phyloP scores from a whole-genome alignment of 257 asterid genomes.

The Nicotiana sylvestris region DNA sequence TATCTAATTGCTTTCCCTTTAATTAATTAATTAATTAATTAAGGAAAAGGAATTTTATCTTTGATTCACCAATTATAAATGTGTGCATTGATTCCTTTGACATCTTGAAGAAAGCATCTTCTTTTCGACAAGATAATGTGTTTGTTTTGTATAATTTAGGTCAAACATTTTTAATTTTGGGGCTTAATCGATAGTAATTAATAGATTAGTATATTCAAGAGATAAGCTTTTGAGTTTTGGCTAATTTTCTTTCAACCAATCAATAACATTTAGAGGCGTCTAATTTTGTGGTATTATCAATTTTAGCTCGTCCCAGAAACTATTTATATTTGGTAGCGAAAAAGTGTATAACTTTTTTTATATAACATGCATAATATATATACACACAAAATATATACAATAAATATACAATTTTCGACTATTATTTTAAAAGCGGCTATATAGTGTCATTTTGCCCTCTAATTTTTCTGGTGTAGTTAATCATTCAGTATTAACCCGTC shows the following conservation, averaged over 20 bases:
- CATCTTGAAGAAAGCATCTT: not conserved
- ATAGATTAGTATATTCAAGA: not conserved
- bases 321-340: too few species aligned
- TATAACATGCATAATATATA: too few species aligned
- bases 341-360: too few species aligned
- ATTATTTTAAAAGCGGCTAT: too few species aligned
- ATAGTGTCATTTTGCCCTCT: too few species aligned
- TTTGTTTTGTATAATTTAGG: not conserved
- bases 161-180: not conserved
- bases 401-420: too few species aligned
- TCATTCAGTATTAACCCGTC: not conserved
- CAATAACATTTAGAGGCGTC: not conserved
- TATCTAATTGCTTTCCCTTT: not conserved
- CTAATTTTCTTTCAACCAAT: not conserved
- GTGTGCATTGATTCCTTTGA: conserved; percentile 5
- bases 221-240: not conserved
- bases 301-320: too few species aligned
- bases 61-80: not conserved
- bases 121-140: not conserved
- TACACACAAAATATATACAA: too few species aligned
- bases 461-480: not conserved
- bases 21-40: not conserved
- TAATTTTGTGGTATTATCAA: too few species aligned
- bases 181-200: too few species aligned
- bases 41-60: not conserved